phyloP scores from a whole-genome alignment of 805 yeast genomes.

The Candida easanensis region DNA sequence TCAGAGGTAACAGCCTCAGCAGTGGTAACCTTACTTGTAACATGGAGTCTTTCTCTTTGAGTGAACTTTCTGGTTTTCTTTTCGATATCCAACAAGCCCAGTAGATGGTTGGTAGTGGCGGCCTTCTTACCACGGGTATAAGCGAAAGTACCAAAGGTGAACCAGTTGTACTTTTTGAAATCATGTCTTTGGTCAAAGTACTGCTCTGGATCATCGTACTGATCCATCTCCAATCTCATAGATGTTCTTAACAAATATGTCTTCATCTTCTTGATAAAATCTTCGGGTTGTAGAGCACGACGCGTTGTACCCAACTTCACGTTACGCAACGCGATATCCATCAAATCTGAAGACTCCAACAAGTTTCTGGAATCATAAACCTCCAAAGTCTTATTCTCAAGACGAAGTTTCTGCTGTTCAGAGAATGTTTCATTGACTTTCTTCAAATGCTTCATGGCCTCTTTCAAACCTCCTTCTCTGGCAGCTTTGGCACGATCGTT shows the following conservation, averaged over 20 bases:
- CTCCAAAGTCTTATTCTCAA: slow-evolving; percentile 37
- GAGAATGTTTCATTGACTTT: slow-evolving; percentile 47
- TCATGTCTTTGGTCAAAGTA: slow-evolving; percentile 27
- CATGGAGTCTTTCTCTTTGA: slow-evolving; percentile 42
- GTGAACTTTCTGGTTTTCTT: slow-evolving; percentile 38
- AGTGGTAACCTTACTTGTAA: slow-evolving; percentile 39
- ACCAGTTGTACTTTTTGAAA: slow-evolving; percentile 56
- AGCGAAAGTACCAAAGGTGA: slow-evolving; percentile 51
- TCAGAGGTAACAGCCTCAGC: slow-evolving; percentile 54
- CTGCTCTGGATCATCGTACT: slow-evolving; percentile 21
- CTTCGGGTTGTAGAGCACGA: slow-evolving; percentile 45
- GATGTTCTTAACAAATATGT: slow-evolving; percentile 36
- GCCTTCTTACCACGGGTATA: slow-evolving; percentile 45
- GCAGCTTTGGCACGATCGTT: slow-evolving; percentile 49
- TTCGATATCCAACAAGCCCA: slow-evolving; percentile 69
- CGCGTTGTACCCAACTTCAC: slow-evolving; percentile 56
- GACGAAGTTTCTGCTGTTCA: slow-evolving; percentile 35
- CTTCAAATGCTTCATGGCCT: slow-evolving; percentile 43
- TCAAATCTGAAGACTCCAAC: slow-evolving; percentile 55
- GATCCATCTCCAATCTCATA: slow-evolving; percentile 22
- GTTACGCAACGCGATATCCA: slow-evolving; percentile 62
- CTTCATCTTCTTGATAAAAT: slow-evolving; percentile 40
- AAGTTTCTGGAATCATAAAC: slow-evolving; percentile 69
- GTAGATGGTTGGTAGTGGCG: slow-evolving; percentile 54
- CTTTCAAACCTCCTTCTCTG: slow-evolving; percentile 53